Conservation (phyloP, 331 rosid genomes). For the Rhamnella rubrinervis region DNA sequence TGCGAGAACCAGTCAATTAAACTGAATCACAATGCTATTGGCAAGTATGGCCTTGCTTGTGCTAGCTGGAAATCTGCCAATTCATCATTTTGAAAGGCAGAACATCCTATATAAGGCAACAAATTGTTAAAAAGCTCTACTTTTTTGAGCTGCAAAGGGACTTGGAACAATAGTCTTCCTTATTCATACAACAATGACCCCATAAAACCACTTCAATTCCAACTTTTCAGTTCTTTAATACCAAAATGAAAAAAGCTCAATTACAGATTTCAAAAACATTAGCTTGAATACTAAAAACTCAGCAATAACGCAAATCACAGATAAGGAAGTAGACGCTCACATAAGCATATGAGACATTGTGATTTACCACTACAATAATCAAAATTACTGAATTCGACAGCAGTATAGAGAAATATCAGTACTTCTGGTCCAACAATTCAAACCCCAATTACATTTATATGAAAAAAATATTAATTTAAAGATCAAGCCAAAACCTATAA, state of each 20-base stretch:
- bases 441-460: neutral
- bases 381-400: too few species aligned
- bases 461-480: too few species aligned
- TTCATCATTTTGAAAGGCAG: too few species aligned
- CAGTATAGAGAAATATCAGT: neutral
- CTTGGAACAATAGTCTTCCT: neutral
- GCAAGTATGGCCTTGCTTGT: too few species aligned
- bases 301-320: neutral
- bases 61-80: too few species aligned
- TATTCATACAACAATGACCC: neutral
- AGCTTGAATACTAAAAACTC: too few species aligned
- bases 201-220: neutral
- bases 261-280: neutral
- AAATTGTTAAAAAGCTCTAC: neutral
- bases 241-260: neutral
- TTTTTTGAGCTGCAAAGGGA: conserved; percentile 4
- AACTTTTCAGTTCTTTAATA: neutral
- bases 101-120: neutral
- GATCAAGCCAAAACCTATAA: too few species aligned
- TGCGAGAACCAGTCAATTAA: too few species aligned
- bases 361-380: too few species aligned
- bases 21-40: too few species aligned
- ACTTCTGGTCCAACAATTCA: neutral
- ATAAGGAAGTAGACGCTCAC: neutral
- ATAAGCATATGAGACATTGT: too few species aligned